Percentiles rank a stretch among this genome's conserved stretches.
Evolutionary conservation across 176 grass and related monocot genomes (phyloP).

Genomic region (Guadua angustifolia): DNA sequence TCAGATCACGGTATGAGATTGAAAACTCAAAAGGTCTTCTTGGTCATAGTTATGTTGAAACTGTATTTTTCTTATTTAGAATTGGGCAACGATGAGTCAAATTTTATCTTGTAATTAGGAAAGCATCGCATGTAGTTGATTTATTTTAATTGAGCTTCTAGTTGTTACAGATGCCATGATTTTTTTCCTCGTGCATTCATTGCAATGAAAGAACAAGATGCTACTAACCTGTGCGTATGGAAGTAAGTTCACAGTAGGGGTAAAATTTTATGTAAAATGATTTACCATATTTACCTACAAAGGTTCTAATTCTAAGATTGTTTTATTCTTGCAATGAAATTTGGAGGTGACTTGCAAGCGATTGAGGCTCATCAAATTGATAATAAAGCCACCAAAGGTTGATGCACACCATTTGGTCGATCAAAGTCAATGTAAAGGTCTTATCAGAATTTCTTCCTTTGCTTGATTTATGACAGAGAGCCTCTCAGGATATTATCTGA

Average conservation of each 20-base stretch:
- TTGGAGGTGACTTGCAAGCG: conserved; percentile 17
- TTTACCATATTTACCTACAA: neutral
- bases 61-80: too few species aligned
- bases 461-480: too few species aligned
- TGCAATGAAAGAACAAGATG: conserved; percentile 42
- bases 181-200: conserved; percentile 30
- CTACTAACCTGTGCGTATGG: neutral
- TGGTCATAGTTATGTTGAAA: too few species aligned
- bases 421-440: conserved; percentile 47
- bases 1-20: too few species aligned
- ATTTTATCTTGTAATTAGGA: neutral
- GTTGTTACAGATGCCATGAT: conserved; percentile 15
- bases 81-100: too few species aligned
- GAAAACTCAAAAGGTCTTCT: too few species aligned
- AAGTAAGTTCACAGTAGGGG: conserved; percentile 20
- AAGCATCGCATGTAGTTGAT: neutral
- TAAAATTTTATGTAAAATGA: conserved; percentile 4
- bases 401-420: conserved; percentile 19
- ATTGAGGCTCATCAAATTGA: conserved; percentile 14
- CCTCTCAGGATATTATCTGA: too few species aligned
- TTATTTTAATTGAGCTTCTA: conserved; percentile 22
- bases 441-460: too few species aligned
- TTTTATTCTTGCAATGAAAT: neutral
- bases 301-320: conserved; percentile 7
- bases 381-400: neutral